phyloP scores from a whole-genome alignment of 2,329 filamentous ascomycete species.

The Fusarium coicis region DNA sequence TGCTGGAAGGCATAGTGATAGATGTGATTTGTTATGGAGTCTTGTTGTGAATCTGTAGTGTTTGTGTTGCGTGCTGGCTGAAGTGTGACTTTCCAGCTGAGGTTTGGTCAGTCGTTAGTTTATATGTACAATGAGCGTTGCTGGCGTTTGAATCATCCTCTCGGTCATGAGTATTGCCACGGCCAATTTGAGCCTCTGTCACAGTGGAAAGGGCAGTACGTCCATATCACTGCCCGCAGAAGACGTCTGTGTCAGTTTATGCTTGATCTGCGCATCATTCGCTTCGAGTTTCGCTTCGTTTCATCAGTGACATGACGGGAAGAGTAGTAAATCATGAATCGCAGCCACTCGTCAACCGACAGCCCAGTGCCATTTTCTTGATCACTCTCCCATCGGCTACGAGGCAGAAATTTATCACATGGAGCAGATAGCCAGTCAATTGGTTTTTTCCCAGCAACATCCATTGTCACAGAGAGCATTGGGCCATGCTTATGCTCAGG shows the following conservation, averaged over 20 bases:
- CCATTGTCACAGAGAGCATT: accelerated
- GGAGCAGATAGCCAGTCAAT: accelerated
- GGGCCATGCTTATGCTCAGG: accelerated
- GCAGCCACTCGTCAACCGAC: accelerated
- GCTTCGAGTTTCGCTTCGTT: accelerated
- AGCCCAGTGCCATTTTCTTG: accelerated
- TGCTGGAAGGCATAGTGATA: not conserved
- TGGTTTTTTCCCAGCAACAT: accelerated
- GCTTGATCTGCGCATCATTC: accelerated
- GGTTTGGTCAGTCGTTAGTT: accelerated
- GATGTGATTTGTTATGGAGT: not conserved
- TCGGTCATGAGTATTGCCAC: accelerated
- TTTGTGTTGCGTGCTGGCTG: too few species aligned
- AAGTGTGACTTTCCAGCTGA: not conserved
- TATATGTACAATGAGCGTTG: accelerated
- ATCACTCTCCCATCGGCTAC: accelerated
- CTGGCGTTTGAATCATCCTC: not conserved
- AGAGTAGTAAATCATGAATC: accelerated
- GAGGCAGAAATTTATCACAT: accelerated
- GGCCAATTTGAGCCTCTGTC: too few species aligned
- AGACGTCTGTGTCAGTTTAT: too few species aligned
- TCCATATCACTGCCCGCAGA: too few species aligned
- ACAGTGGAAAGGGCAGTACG: too few species aligned
- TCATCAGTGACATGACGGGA: accelerated
- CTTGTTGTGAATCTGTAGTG: too few species aligned